Conservation (phyloP, 2,329 filamentous ascomycete genomes). For the Colletotrichum chlorophyti region DNA sequence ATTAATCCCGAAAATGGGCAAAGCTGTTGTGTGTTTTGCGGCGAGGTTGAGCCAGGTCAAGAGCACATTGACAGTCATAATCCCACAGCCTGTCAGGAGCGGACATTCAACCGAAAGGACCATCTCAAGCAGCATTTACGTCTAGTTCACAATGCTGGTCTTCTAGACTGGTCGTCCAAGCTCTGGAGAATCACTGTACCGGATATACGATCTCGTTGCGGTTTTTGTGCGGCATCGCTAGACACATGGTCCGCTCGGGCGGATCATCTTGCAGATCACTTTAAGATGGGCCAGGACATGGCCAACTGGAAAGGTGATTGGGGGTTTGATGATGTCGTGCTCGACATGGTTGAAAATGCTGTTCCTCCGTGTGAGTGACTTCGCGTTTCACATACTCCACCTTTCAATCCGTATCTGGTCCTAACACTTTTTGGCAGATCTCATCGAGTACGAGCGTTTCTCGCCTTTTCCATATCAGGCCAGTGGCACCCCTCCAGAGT, state of each 20-base stretch:
- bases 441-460: slow-evolving; percentile 24
- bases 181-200: not conserved
- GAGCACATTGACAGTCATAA: slow-evolving; percentile 46
- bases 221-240: slow-evolving; percentile 44
- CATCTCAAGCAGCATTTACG: slow-evolving; percentile 49
- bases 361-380: slow-evolving; percentile 40
- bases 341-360: slow-evolving; percentile 44
- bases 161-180: slow-evolving; percentile 1
- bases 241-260: slow-evolving; percentile 41
- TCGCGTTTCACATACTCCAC: not conserved
- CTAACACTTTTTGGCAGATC: not conserved
- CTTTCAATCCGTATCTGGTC: too few species aligned
- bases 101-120: slow-evolving; percentile 51
- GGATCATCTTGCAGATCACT: slow-evolving; percentile 47
- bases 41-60: slow-evolving; percentile 36
- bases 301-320: slow-evolving; percentile 47
- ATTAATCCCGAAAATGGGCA: slow-evolving; percentile 37
- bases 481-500: slow-evolving; percentile 23
- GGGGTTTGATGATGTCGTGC: slow-evolving; percentile 43
- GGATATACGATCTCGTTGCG: slow-evolving; percentile 38
- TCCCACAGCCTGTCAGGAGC: slow-evolving; percentile 54
- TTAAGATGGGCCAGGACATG: slow-evolving; percentile 45
- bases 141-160: not conserved
- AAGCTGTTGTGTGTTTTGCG: slow-evolving; percentile 46
- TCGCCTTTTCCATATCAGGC: slow-evolving; percentile 21